A percentile compares a stretch with the other conserved stretches of the same genome.
Evolutionary conservation across 78 protist genomes (phyloP).

Genomic region (Pigoraptor vietnamica): DNA sequence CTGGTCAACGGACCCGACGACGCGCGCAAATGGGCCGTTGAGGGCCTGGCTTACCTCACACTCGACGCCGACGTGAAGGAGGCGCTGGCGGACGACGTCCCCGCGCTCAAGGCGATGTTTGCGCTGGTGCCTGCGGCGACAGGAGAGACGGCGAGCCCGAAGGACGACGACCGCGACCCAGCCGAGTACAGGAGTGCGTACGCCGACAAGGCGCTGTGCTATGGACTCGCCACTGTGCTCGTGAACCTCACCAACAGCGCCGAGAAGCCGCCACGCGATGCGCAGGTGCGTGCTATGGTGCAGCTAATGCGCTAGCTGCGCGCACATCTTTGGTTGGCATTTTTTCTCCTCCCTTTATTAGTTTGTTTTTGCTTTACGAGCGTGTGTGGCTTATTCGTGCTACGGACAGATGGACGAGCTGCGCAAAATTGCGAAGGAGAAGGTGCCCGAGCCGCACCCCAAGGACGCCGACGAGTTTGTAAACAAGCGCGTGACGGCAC

Average conservation of each 20-base stretch:
- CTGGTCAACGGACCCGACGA: neutral
- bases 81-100: neutral
- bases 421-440: neutral
- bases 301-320: no score
- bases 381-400: neutral
- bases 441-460: neutral
- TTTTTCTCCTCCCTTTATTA: neutral
- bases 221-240: neutral
- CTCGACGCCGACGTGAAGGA: slow-evolving; percentile 10
- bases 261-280: neutral
- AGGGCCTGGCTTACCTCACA: slow-evolving; percentile 2
- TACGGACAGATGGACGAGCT: neutral
- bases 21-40: neutral
- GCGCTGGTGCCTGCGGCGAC: neutral
- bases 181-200: neutral
- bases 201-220: neutral
- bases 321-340: no score
- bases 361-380: neutral
- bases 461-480: slow-evolving; percentile 10
- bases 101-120: neutral
- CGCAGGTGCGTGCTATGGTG: neutral
- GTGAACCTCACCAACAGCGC: neutral
- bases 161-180: neutral
- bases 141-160: neutral
- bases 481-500: neutral